Evolutionary conservation across 164 flowering plant genomes (phyloP).

Genomic region (Vitis labrusca): DNA sequence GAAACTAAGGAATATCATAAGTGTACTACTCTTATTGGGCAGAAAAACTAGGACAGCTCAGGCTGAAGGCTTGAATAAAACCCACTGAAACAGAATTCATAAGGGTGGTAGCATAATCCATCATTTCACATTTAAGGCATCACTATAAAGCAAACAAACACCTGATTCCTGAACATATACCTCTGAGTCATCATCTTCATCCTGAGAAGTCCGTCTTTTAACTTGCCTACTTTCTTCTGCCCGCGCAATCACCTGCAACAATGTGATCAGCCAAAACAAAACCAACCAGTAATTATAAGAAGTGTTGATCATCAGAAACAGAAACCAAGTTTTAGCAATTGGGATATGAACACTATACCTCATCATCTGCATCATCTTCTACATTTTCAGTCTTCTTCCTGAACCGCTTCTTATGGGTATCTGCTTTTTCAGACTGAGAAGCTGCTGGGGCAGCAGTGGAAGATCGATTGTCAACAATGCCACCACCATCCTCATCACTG

Average conservation of each 20-base stretch:
- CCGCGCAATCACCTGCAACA: conserved; percentile 40
- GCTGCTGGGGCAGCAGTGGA: conserved; percentile 10
- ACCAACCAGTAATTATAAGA: conserved; percentile 11
- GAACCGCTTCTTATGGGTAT: conserved; percentile 49
- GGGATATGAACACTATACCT: conserved; percentile 43
- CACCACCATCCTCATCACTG: conserved; percentile 47
- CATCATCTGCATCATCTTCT: conserved; percentile 65
- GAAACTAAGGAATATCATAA: not conserved
- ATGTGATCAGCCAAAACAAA: conserved; percentile 30
- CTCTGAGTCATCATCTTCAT: conserved; percentile 62
- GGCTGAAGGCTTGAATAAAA: not conserved
- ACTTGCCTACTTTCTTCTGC: conserved; percentile 46
- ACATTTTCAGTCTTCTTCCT: conserved; percentile 64
- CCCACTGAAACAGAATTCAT: not conserved
- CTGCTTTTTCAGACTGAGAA: conserved; percentile 35
- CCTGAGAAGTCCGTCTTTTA: conserved; percentile 39
- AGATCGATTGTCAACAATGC: conserved; percentile 14
- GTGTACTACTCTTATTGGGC: no score
- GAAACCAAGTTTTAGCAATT: conserved; percentile 20
- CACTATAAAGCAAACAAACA: not conserved
- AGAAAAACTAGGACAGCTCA: not conserved
- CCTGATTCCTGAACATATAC: conserved; percentile 22
- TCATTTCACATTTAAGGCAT: not conserved
- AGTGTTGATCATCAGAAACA: conserved; percentile 19
- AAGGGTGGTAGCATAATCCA: not conserved